Conservation (phyloP, 768 basidiomycete species). For the Phanerochaete sordida region DNA sequence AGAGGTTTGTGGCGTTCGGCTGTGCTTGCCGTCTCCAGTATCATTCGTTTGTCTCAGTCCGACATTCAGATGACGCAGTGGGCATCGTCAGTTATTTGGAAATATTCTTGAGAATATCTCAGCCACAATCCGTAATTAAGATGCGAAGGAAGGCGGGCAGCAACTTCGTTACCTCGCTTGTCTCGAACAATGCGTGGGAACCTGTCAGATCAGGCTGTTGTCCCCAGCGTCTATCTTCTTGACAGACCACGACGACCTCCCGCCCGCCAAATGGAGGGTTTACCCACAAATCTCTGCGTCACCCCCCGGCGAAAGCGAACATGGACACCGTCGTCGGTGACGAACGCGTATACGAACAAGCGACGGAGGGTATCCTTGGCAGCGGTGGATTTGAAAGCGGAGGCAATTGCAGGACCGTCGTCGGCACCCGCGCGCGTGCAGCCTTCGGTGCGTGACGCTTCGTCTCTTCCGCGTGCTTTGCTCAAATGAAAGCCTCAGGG, state of each 20-base stretch:
- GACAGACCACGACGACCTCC: neutral
- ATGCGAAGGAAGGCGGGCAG: neutral
- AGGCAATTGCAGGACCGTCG: constrained; percentile 18
- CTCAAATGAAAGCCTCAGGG: constrained; percentile 32
- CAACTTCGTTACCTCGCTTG: neutral
- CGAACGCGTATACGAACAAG: constrained; percentile 39
- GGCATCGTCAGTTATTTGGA: too few relatives aligned
- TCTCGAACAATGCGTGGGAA: neutral
- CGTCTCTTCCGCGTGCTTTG: neutral
- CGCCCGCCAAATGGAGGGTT: constrained; percentile 6
- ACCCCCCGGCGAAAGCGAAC: constrained; percentile 16
- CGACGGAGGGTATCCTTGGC: constrained; percentile 39
- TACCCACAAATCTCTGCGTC: neutral
- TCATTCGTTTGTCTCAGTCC: too few relatives aligned
- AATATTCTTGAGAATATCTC: too few relatives aligned
- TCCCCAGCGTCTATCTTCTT: neutral
- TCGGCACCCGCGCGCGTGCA: constrained; percentile 21
- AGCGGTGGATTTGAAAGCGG: constrained; percentile 35
- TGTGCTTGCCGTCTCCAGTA: too few relatives aligned
- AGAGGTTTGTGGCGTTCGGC: neutral
- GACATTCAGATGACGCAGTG: too few relatives aligned
- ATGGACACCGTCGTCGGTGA: constrained; percentile 29
- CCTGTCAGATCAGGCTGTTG: neutral
- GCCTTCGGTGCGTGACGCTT: constrained; percentile 21
- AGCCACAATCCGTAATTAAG: too few relatives aligned